Base-by-base conservation (phyloP, 768 basidiomycete genomes). In the Ramaria rubella region DNA sequence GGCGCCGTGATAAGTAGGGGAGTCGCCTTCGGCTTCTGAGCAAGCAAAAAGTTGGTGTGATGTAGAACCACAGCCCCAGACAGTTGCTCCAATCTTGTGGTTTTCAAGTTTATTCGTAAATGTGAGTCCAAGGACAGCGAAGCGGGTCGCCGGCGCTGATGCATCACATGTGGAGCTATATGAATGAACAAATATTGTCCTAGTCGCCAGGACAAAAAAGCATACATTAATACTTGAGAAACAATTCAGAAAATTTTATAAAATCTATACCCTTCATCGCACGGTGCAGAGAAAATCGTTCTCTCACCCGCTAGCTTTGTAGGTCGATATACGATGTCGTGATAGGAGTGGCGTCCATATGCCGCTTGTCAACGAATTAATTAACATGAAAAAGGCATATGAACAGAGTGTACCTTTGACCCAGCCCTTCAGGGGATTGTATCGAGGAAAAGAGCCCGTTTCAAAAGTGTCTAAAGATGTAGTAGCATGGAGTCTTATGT, bases 21-120 rank as follows among this genome's bases (percentile, higher is more conserved):
- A 58, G 1, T 45, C 30, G 44, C 3, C 45, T 21, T 53, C 60
- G 4, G 81, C 76, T 60, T 84, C 83, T 1, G 82, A 80, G 1
- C 81, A 85, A 1, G 80, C 78, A 64, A 82, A 83, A 14, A 86
- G 59, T 11, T 70, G 58, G 14, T 71, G 60, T 0, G 70, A 59
- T 0, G 79, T 76, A 0, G 63, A 48, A 0, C 67, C 75, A 19
- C 31, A 43, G 1, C 84, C 84, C 85, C 85, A 87, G 8, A 67
- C 64, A 23, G 81, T 74, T 5, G 76, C 67, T 3, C 82, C 83
- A 27, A 75, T 64, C 23, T 68, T 67, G 12, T 72, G 72, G 9
- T 14, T 45, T 15, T 59, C 49, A 46, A 73, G 66, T 2, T 61
- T 17, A 19, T 21, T 46, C 11, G 49, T n/a, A 31, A 33, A 23